Conservation (phyloP, 352 stramenopile species). For the Aphanomyces cochlioides region DNA sequence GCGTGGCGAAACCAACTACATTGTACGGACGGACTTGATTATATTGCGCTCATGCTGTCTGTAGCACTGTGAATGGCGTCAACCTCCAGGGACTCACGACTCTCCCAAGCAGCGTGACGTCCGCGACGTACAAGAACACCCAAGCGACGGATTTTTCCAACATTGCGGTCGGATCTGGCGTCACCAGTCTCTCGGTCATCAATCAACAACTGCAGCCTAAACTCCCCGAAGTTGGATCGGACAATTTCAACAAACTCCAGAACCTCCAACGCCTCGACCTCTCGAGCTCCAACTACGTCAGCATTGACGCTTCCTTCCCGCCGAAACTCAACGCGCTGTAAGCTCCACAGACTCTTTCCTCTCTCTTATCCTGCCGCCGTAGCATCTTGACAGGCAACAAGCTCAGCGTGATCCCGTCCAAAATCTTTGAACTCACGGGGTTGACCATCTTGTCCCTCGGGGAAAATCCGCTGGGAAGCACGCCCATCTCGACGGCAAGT, state of each 20-base stretch:
- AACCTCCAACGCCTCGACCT: not conserved
- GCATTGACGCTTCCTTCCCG: not conserved
- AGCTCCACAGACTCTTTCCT: not conserved
- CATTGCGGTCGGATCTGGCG: not conserved
- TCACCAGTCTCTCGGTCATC: not conserved
- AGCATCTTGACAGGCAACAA: conserved; percentile 1
- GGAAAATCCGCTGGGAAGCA: not conserved
- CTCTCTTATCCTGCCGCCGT: not conserved
- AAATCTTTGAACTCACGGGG: not conserved
- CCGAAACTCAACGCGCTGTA: conserved; percentile 9
- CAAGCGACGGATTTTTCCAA: not conserved
- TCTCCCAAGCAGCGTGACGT: not conserved
- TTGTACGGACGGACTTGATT: not conserved
- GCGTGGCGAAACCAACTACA: not conserved
- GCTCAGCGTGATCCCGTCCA: not conserved
- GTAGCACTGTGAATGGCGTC: not conserved
- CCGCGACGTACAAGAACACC: not conserved
- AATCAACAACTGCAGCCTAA: not conserved
- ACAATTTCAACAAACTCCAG: not conserved
- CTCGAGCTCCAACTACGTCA: not conserved
- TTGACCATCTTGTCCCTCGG: not conserved
- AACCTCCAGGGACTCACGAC: not conserved
- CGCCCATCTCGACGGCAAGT: not conserved
- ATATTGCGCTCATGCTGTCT: not conserved
- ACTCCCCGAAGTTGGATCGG: not conserved